A percentile compares a stretch with the other conserved stretches of the same genome.
phyloP scores from a whole-genome alignment of 148 eudicot species.

The Selenicereus undatus region DNA sequence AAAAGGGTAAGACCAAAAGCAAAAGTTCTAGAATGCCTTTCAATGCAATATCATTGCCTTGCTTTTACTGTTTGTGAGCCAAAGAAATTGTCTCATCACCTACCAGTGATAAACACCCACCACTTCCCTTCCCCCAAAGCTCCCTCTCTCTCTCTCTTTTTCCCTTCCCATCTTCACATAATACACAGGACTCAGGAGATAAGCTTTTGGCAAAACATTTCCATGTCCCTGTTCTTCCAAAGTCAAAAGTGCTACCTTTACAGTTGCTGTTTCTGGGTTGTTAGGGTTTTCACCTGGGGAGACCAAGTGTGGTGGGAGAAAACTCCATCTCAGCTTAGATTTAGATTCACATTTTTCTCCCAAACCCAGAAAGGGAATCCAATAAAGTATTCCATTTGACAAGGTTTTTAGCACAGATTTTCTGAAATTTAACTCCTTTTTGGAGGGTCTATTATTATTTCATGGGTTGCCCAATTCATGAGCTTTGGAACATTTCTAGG shows the following conservation, averaged over 20 bases:
- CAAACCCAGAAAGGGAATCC: constrained; percentile 23
- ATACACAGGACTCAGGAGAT: not conserved
- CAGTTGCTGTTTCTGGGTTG: constrained; percentile 16
- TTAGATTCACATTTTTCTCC: constrained; percentile 16
- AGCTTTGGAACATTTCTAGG: constrained; percentile 20
- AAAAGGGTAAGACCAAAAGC: not conserved
- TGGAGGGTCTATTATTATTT: not conserved
- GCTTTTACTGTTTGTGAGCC: constrained; percentile 25
- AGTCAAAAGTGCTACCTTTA: not conserved
- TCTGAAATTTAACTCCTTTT: not conserved
- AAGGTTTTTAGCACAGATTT: not conserved
- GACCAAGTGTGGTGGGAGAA: constrained; percentile 26
- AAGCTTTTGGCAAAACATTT: not conserved
- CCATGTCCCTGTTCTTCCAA: constrained; percentile 10
- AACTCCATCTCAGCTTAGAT: constrained; percentile 36
- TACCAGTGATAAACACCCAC: constrained; percentile 31
- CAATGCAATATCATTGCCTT: constrained; percentile 22
- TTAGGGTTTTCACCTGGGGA: constrained; percentile 17
- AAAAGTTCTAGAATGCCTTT: constrained; percentile 13
- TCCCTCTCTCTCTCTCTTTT: not conserved
- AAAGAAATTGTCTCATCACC: constrained; percentile 31
- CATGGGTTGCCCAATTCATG: constrained; percentile 13
- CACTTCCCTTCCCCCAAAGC: not conserved
- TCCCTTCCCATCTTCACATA: not conserved
- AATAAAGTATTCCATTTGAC: not conserved